Evolutionary conservation across 306 rosid genomes (phyloP), one percentile per base, ranked within the genome.

Genomic region (Dalbergia oliveri): DNA sequence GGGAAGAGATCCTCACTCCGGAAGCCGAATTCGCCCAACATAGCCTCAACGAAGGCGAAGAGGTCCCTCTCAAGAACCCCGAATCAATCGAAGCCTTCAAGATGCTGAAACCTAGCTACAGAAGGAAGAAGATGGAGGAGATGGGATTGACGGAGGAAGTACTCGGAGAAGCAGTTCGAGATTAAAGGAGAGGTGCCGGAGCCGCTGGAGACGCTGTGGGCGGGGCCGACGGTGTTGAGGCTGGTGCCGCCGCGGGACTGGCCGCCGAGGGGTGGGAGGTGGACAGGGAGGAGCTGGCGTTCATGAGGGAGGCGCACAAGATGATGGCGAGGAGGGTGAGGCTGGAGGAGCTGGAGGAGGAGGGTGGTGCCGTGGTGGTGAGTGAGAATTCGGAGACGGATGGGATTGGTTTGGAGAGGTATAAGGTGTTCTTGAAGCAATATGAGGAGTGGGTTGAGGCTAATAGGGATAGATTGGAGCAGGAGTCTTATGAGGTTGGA

Each of bases 231-330:
- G 70, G 92, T 95, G 21, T 64, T 89, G 18, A 84, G 88, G 26
- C 86, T 79, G 11, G 86, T 95, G 56, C 96, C 98, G 41, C 99
- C 99, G 11, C 69, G 99, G 15, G 99, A 95, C 80, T 95, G 99
- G 99, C 99, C 99, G 4, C 99, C 99, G 19, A 66, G 91, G 60
- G 93, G 4, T 95, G 99, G 99, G 87, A 87, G 81, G 99, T 95
- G 5, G 96, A 95, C 59, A 86, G 83, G 81, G 54, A 89, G 87
- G 99, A 95, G 83, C 86, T 93, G 62, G 93, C 88, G 81, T 93
- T 82, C 33, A 93, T 95, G 37, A 88, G 99, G 4, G 98, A 82
- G 66, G 94, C 96, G 8, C 98, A 95, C 56, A 93, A 82, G 80
- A 35, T 89, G 90, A 86, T 76, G 88, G 84, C 82, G 0, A 90